Conservation (phyloP, 768 basidiomycete species). For the Pulveroboletus ravenelii region DNA sequence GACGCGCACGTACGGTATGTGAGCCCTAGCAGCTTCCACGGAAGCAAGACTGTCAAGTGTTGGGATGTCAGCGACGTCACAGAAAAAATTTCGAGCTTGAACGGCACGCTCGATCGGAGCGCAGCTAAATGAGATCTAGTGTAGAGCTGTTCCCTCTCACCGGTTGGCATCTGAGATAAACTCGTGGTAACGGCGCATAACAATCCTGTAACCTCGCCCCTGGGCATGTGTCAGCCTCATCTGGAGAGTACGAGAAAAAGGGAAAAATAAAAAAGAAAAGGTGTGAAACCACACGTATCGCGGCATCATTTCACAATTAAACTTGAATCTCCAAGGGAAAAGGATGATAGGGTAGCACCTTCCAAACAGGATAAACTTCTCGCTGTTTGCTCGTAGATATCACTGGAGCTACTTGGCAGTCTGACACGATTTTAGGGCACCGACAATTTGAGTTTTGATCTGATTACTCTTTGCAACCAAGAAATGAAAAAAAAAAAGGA, state of each 20-base stretch:
- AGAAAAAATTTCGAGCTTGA: constrained; percentile 18
- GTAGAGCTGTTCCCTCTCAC: constrained; percentile 15
- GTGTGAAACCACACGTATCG: constrained; percentile 19
- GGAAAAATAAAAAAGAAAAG: background rate
- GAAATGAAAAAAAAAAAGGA: constrained; percentile 4
- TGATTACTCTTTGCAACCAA: constrained; percentile 8
- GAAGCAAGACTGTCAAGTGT: constrained; percentile 7
- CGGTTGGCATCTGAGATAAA: constrained; percentile 25
- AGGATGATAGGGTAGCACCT: constrained; percentile 18
- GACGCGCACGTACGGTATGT: constrained; percentile 10
- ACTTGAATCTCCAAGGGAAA: constrained; percentile 15
- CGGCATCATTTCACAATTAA: constrained; percentile 18
- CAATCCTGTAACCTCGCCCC: constrained; percentile 24
- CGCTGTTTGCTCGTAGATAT: constrained; percentile 8
- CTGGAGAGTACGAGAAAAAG: constrained; percentile 6
- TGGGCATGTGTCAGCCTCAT: constrained; percentile 21
- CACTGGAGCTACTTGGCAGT: constrained; percentile 7
- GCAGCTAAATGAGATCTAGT: constrained; percentile 3
- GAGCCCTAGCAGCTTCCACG: constrained; percentile 4
- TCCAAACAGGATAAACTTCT: constrained; percentile 21
- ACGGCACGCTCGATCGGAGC: constrained; percentile 26
- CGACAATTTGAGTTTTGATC: constrained; percentile 11
- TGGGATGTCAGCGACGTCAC: constrained; percentile 6
- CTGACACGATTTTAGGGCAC: constrained; percentile 1
- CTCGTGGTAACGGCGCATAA: constrained; percentile 24